These are phyloP conservation scores for Candida ipomoeae DNA, from an alignment of 805 yeast genomes.

Conservation along the genomic window DNA sequence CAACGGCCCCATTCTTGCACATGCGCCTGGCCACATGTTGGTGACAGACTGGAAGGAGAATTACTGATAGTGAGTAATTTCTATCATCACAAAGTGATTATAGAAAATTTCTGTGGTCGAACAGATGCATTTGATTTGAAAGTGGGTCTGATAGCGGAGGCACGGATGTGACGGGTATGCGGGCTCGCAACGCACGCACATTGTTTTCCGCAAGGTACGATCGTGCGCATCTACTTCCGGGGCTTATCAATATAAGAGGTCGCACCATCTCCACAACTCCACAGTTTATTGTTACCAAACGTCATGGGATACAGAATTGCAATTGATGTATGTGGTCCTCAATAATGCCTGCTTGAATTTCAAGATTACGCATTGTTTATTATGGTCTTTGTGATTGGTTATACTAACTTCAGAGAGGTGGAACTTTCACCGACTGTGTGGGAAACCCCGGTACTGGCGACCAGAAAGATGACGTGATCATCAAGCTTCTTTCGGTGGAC, in stretches of 20 bases:
- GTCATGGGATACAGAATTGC: constrained; percentile 18
- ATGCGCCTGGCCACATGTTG: constrained; percentile 37
- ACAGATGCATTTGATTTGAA: too few species aligned
- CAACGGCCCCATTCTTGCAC: constrained; percentile 29
- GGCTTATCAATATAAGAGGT: constrained; percentile 1
- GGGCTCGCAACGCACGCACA: neutral
- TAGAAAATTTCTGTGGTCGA: too few species aligned
- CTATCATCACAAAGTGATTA: too few species aligned
- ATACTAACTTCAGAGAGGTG: constrained; percentile 18
- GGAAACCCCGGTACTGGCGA: constrained; percentile 19
- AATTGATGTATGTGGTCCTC: constrained; percentile 16
- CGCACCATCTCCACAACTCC: neutral
- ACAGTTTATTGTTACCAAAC: too few species aligned
- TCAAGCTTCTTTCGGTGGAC: constrained; percentile 18
- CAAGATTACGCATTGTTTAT: too few species aligned
- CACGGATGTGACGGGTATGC: neutral
- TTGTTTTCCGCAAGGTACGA: neutral
- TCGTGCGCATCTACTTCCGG: neutral
- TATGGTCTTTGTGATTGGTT: neutral
- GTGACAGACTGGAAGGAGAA: constrained; percentile 26
- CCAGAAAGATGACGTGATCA: constrained; percentile 17
- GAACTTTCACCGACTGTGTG: constrained; percentile 20
- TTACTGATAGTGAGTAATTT: too few species aligned
- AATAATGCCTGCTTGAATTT: neutral
- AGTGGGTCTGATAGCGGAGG: too few species aligned